Percentiles rank a stretch among this genome's conserved stretches.
phyloP scores from a whole-genome alignment of 169 alveolate genomes.

The Cystoisospora suis region DNA sequence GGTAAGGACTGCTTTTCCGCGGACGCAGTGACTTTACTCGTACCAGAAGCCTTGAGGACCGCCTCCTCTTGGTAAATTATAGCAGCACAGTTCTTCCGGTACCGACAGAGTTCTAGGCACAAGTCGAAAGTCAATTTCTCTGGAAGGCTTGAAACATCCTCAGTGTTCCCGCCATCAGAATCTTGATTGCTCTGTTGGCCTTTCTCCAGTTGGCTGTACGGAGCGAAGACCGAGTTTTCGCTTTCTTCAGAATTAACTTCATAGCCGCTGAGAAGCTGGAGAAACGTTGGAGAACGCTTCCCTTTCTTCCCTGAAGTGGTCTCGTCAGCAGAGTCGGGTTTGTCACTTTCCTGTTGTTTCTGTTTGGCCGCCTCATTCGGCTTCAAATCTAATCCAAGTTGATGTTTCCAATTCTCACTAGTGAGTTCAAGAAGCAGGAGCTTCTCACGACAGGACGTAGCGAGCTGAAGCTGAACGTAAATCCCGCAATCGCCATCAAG shows the following conservation, averaged over 20 bases:
- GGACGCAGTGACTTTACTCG: not conserved
- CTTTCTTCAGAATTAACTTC: too few relatives aligned
- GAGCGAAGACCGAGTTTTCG: too few relatives aligned
- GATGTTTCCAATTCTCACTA: not conserved
- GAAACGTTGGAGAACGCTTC: not conserved
- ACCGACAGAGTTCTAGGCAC: not conserved
- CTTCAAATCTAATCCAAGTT: too few relatives aligned
- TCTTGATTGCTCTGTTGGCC: not conserved
- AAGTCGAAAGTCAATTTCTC: not conserved
- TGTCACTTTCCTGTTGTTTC: not conserved
- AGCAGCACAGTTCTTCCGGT: not conserved
- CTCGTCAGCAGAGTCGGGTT: not conserved
- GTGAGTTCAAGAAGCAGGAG: not conserved
- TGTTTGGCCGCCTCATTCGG: not conserved
- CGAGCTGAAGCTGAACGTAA: not conserved
- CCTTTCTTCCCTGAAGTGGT: not conserved
- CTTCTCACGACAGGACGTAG: not conserved
- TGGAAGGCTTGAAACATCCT: too few relatives aligned
- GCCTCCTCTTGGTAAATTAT: not conserved
- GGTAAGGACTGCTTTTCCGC: not conserved
- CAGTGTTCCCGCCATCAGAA: too few relatives aligned
- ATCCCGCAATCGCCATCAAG: constrained; percentile 16
- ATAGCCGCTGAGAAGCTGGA: too few relatives aligned
- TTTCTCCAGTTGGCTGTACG: not conserved
- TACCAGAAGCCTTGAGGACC: not conserved